These are phyloP conservation scores for Trichoderma sp. DNA, from an alignment of 2,329 filamentous ascomycete species.

Conservation along the genomic window DNA sequence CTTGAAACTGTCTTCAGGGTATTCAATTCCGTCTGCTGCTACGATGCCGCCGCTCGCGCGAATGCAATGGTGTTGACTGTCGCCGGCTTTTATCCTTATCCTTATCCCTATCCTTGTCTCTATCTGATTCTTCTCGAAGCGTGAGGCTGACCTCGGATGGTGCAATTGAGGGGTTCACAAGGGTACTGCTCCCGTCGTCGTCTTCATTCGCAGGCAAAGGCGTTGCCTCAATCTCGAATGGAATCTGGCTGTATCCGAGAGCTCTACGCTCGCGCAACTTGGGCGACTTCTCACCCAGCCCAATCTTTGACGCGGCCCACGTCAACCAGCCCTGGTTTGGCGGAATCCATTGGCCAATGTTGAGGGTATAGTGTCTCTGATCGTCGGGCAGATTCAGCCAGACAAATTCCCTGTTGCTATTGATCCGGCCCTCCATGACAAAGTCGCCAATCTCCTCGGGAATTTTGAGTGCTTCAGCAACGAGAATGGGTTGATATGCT, in stretches of 20 bases:
- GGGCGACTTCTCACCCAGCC: constrained; percentile 29
- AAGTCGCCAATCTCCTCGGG: constrained; percentile 42
- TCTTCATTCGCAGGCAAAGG: neutral
- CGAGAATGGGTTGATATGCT: constrained; percentile 41
- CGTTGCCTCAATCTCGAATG: neutral
- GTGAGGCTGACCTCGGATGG: constrained; percentile 3
- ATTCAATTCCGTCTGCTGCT: constrained; percentile 8
- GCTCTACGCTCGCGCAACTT: constrained; percentile 29
- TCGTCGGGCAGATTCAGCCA: constrained; percentile 42
- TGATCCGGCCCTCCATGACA: constrained; percentile 41
- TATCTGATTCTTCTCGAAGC: neutral
- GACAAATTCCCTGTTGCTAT: constrained; percentile 41
- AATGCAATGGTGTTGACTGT: constrained; percentile 1
- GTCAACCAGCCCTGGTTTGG: constrained; percentile 32
- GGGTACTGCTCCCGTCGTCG: constrained; percentile 18
- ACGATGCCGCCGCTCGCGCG: constrained; percentile 13
- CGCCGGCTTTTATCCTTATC: neutral
- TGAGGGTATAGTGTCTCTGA: constrained; percentile 34
- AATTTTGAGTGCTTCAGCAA: constrained; percentile 39
- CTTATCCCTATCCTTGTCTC: neutral
- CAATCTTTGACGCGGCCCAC: constrained; percentile 32
- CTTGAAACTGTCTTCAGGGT: neutral
- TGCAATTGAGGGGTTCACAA: constrained; percentile 16
- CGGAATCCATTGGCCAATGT: constrained; percentile 38
- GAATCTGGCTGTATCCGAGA: constrained; percentile 30